phyloP scores from a whole-genome alignment of 2,329 filamentous ascomycete species.

The Fusarium acutatum region DNA sequence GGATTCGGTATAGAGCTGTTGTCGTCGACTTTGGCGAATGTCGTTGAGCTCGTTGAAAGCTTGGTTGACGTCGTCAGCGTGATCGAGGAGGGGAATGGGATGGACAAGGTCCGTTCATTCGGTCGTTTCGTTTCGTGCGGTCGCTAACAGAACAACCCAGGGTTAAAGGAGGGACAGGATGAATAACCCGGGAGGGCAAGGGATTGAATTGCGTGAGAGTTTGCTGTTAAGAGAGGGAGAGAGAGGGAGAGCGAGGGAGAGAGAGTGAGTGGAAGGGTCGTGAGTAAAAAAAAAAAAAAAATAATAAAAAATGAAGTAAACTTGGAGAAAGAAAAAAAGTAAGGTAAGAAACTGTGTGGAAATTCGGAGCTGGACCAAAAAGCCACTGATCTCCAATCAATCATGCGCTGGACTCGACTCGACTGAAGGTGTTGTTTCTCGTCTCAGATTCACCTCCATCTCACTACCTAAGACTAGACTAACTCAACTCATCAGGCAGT shows the following conservation, averaged over 20 bases:
- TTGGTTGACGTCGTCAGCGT: constrained; percentile 28
- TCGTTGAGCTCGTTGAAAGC: constrained; percentile 12
- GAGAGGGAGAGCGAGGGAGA: constrained; percentile 12
- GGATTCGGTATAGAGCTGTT: constrained; percentile 9
- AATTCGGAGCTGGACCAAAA: constrained; percentile 28
- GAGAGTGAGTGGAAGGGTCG: not conserved
- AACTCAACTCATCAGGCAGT: not conserved
- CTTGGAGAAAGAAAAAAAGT: not conserved
- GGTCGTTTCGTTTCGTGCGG: constrained; percentile 33
- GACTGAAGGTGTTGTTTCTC: constrained; percentile 30
- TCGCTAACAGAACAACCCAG: constrained; percentile 21
- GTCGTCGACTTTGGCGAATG: not conserved
- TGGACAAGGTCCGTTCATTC: not conserved
- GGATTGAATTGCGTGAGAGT: constrained; percentile 12
- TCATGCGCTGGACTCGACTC: constrained; percentile 18
- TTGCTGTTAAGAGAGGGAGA: constrained; percentile 6
- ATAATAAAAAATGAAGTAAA: not conserved
- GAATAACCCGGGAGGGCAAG: constrained; percentile 17
- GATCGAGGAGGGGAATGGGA: constrained; percentile 22
- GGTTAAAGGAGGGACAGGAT: constrained; percentile 29
- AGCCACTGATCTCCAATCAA: constrained; percentile 33
- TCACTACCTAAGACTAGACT: not conserved
- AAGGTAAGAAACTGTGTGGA: constrained; percentile 20
- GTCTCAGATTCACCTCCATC: not conserved
- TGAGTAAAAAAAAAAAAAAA: not conserved